Percentiles rank a stretch among this genome's conserved stretches.
Evolutionary conservation across 1,284 basidiomycete species (phyloP).

Genomic region (Apiotrichum porosum): DNA sequence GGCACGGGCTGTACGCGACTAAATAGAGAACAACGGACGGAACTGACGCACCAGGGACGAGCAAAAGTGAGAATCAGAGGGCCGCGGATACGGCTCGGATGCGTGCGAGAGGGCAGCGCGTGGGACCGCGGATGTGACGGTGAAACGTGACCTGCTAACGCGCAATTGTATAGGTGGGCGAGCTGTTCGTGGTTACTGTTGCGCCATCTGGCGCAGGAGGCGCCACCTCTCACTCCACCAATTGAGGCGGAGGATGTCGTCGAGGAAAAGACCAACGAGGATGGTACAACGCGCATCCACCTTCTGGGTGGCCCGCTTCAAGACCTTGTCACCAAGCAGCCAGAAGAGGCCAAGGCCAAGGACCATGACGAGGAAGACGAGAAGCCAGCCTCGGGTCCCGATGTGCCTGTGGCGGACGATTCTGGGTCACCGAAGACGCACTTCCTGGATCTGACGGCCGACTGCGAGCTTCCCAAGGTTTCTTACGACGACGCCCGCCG

Average conservation of each 20-base stretch:
- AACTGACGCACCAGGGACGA: conserved; percentile 38
- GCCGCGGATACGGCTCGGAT: neutral
- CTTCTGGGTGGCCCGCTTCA: neutral
- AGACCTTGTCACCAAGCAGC: neutral
- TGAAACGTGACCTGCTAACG: too few species aligned
- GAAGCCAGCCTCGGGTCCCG: too few species aligned
- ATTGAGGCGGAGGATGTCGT: neutral
- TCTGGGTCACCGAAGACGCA: too few species aligned
- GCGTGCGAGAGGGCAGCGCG: too few species aligned
- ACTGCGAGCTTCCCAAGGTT: conserved; percentile 34
- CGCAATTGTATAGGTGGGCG: conserved; percentile 22
- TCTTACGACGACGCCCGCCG: conserved; percentile 49
- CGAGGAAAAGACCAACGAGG: conserved; percentile 1
- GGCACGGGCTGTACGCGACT: too few species aligned
- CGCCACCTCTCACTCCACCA: conserved; percentile 3
- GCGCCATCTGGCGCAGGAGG: conserved; percentile 57
- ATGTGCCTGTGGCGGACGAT: neutral
- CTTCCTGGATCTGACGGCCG: conserved; percentile 20
- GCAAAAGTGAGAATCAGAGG: conserved; percentile 67
- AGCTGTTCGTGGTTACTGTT: conserved; percentile 71
- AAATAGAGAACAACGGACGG: too few species aligned
- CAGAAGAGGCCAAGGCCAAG: conserved; percentile 1
- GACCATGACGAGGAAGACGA: conserved; percentile 7
- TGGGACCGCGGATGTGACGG: too few species aligned
- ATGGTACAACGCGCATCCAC: neutral